Conservation (phyloP, 148 eudicot genomes). For the Polygonum aviculare region DNA sequence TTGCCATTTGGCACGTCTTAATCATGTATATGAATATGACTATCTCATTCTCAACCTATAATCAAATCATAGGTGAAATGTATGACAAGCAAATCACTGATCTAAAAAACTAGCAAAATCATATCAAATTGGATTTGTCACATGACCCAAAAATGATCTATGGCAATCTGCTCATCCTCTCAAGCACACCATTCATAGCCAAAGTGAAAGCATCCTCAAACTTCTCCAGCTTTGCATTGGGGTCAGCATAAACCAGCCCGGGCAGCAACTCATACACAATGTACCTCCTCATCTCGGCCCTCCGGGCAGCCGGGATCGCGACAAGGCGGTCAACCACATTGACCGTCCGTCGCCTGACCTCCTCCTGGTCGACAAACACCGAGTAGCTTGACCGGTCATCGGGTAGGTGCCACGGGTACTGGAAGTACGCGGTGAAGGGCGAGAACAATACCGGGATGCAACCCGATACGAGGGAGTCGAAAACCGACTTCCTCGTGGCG, state of each 20-base stretch:
- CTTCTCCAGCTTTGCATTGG: slow-evolving; percentile 33
- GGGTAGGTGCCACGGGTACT: slow-evolving; percentile 85
- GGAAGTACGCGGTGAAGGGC: slow-evolving; percentile 63
- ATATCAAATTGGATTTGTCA: neutral
- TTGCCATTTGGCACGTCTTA: too few species aligned
- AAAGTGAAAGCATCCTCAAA: slow-evolving; percentile 70
- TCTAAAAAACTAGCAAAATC: neutral
- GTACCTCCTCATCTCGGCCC: slow-evolving; percentile 62
- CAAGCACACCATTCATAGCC: slow-evolving; percentile 46
- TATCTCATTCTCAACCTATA: too few species aligned
- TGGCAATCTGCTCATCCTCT: slow-evolving; percentile 38
- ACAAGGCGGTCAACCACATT: slow-evolving; percentile 51
- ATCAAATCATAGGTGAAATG: neutral
- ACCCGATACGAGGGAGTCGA: slow-evolving; percentile 65
- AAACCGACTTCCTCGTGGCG: slow-evolving; percentile 68
- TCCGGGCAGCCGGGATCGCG: slow-evolving; percentile 34
- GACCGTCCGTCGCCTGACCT: slow-evolving; percentile 30
- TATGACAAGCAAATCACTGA: neutral
- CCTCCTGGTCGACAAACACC: slow-evolving; percentile 56
- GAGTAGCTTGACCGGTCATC: slow-evolving; percentile 48
- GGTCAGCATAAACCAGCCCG: slow-evolving; percentile 60
- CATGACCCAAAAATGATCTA: neutral
- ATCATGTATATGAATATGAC: too few species aligned
- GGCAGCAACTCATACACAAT: slow-evolving; percentile 72
- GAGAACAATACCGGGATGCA: slow-evolving; percentile 80